phyloP scores from a whole-genome alignment of 192 early-diverging fungal species.

The Jimgerdemannia lactiflua region DNA sequence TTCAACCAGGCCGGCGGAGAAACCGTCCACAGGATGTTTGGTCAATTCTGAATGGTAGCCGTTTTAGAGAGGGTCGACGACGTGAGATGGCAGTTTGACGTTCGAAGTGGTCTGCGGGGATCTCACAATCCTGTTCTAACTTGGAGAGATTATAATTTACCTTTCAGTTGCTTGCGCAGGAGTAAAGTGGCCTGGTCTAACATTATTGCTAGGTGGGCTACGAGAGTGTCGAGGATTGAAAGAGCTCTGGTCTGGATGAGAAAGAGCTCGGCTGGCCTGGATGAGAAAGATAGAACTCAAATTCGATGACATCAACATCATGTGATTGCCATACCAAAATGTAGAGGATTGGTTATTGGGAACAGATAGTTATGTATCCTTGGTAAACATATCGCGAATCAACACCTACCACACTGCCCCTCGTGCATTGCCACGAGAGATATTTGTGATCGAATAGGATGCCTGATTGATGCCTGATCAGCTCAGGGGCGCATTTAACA shows the following conservation, averaged over 20 bases:
- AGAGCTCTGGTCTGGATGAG: background rate
- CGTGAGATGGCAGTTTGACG: background rate
- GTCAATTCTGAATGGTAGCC: constrained; percentile 44
- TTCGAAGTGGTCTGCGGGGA: background rate
- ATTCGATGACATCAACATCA: background rate
- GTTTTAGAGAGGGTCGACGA: background rate
- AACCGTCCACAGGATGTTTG: constrained; percentile 71
- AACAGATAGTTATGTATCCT: background rate
- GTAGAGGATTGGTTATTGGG: background rate
- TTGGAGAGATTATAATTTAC: background rate
- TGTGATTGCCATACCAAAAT: background rate
- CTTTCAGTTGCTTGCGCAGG: background rate
- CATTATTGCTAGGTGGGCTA: background rate
- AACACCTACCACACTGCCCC: too few species aligned
- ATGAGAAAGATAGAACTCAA: background rate
- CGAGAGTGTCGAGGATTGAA: background rate
- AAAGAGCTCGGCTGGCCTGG: background rate
- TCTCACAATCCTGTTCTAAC: too few species aligned
- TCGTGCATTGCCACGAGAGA: too few species aligned
- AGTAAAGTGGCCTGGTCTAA: background rate
- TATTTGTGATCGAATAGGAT: too few species aligned
- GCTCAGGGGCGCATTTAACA: too few species aligned
- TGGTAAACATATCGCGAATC: too few species aligned
- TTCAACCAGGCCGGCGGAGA: constrained; percentile 89
- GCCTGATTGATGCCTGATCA: too few species aligned